Evolutionary conservation across 495 filamentous ascomycete genomes (phyloP).

Genomic region (Hypomontagnella submonticulosa): DNA sequence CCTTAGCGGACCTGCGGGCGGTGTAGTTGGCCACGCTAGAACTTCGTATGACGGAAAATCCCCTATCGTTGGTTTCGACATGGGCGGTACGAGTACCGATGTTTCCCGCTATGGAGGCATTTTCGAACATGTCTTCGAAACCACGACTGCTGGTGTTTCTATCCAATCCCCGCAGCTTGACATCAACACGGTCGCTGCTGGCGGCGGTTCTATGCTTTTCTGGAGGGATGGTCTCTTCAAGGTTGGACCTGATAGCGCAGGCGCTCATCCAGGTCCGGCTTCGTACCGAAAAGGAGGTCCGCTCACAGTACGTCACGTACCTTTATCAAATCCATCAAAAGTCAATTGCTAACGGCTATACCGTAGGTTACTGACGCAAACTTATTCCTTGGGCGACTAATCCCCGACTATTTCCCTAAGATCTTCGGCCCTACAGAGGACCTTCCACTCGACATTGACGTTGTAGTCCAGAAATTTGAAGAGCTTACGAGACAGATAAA

Average conservation of each 20-base stretch:
- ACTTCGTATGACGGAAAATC: constrained; percentile 93
- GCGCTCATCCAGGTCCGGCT: constrained; percentile 51
- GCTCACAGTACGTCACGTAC: constrained; percentile 57
- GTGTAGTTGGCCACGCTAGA: constrained; percentile 92
- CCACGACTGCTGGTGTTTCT: constrained; percentile 93
- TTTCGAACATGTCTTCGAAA: constrained; percentile 97
- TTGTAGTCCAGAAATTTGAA: constrained; percentile 78
- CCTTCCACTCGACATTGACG: constrained; percentile 71
- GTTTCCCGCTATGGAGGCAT: constrained; percentile 85
- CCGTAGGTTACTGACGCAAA: constrained; percentile 59
- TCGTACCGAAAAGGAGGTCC: constrained; percentile 55
- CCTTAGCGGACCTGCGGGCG: constrained; percentile 81
- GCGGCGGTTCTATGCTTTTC: constrained; percentile 49
- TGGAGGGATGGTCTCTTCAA: constrained; percentile 43
- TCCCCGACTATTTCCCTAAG: constrained; percentile 96
- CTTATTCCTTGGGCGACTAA: constrained; percentile 63
- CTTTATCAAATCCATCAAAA: not conserved
- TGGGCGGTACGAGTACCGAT: constrained; percentile 94
- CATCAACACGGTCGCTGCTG: constrained; percentile 83
- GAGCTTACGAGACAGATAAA: constrained; percentile 85
- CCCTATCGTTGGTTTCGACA: constrained; percentile 96
- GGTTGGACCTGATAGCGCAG: constrained; percentile 31
- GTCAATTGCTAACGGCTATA: not conserved
- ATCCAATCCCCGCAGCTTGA: constrained; percentile 96
- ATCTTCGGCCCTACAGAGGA: constrained; percentile 95